A percentile compares a stretch with the other conserved stretches of the same genome.
Evolutionary conservation across 768 basidiomycete species (phyloP).

Genomic region (Lanmaoa pseudosensibilis): DNA sequence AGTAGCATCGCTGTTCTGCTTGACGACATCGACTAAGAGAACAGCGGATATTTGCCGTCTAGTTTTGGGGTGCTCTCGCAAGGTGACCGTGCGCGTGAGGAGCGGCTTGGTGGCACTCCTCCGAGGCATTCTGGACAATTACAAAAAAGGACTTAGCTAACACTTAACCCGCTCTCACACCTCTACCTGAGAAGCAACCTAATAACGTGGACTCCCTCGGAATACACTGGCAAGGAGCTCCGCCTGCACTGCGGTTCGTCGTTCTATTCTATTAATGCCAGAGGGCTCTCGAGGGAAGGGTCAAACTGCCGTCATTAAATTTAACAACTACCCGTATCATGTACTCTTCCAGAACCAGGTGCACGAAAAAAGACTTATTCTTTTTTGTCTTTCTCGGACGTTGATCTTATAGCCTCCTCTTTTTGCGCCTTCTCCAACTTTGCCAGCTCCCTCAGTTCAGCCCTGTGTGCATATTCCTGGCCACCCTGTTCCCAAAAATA

Average conservation of each 20-base stretch:
- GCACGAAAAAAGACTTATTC: conserved; percentile 17
- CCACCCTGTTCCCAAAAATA: conserved; percentile 60
- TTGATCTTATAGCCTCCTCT: conserved; percentile 18
- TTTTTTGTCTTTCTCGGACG: conserved; percentile 33
- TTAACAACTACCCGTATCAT: not conserved
- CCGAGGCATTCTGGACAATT: conserved; percentile 25
- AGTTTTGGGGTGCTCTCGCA: not conserved
- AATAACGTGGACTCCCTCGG: not conserved
- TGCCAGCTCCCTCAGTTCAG: conserved; percentile 48
- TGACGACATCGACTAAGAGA: conserved; percentile 20
- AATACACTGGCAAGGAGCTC: not conserved
- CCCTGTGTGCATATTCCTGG: conserved; percentile 76
- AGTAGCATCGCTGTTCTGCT: conserved; percentile 30
- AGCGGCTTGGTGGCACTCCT: conserved; percentile 10
- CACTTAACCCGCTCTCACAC: conserved; percentile 7
- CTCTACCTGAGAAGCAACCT: not conserved
- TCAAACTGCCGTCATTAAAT: conserved; percentile 2
- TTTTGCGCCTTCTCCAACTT: conserved; percentile 40
- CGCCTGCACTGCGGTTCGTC: not conserved
- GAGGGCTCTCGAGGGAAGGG: not conserved
- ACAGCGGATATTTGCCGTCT: not conserved
- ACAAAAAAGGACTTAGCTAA: conserved; percentile 27
- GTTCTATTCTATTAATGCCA: conserved; percentile 8
- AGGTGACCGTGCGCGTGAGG: not conserved
- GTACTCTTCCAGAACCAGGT: conserved; percentile 5